Base-by-base conservation (phyloP, 2,329 filamentous ascomycete species). In the Fonsecaea monophora region DNA sequence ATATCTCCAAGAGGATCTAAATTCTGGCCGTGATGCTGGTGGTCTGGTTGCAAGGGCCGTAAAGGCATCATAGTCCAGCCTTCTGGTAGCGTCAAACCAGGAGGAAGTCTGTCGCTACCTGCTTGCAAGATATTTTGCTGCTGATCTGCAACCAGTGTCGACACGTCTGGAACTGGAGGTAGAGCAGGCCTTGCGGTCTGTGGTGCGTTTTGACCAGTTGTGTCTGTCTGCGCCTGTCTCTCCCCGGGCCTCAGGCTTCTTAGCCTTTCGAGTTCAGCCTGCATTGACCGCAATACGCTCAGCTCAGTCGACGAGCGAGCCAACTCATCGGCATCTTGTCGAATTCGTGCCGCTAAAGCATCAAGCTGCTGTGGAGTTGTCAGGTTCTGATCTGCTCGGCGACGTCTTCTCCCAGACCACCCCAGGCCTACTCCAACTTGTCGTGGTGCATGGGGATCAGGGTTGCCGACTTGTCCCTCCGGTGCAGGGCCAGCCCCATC, bases 241-340 rank as follows among this genome's bases (percentile, higher is more conserved):
- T 50, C 59, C 25, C 58, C 48, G 37, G 71, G 70, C 63, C 85
- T 84, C 45, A 80, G 70, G 68, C 82, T 82, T 30, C 90, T 87
- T 62, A 94, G 81, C 67, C 89, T 85, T 38, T 86, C 82, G 58
- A 95, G 77, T 75, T 95, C 92, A 21, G 81, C 79, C 67, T 91
- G 85, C 67, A 95, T 81, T 15, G 87, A 79, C 60, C 89, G 85
- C n/a, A 93, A 80, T n/a, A 86, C 80, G 56, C 87, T 84, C 4
- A 94, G 76, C 75, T 95, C 90, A 38, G 89, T 85, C 59, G 90
- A 86, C 15, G 87, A 86, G 38, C 85, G 74, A 54, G 89, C 86
- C 18, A 94, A 80, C 50, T 80, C 81, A 55, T 86, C 83, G 38
- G 92, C 83, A 74, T 94, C 90, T 63, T 87, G 85, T 71, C 89